phyloP scores from a whole-genome alignment of 805 yeast genomes.

The Komagataella phaffii region DNA sequence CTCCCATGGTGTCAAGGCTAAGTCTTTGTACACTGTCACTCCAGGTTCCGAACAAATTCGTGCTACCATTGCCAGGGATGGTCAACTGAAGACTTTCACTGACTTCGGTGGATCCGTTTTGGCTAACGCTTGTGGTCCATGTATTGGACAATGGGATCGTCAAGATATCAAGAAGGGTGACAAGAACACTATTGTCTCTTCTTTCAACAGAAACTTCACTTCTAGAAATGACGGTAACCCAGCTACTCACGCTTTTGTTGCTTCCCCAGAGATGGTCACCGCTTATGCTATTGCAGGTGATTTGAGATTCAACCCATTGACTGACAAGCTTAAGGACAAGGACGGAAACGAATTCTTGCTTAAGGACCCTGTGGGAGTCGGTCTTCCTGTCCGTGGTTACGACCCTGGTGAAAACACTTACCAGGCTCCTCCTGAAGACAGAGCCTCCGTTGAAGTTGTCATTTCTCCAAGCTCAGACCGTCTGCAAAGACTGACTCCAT shows the following conservation, averaged over 20 bases:
- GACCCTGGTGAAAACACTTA: conserved; percentile 62
- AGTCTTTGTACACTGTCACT: conserved; percentile 85
- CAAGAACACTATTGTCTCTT: conserved; percentile 83
- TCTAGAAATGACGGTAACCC: conserved; percentile 98
- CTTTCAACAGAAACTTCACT: conserved; percentile 95
- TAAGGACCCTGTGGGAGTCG: conserved; percentile 69
- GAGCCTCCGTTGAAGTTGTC: conserved; percentile 57
- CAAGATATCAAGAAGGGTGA: conserved; percentile 51
- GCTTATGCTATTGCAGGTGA: conserved; percentile 95
- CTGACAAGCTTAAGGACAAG: conserved; percentile 63
- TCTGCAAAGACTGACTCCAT: conserved; percentile 88
- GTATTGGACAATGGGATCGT: conserved; percentile 99
- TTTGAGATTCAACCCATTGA: conserved; percentile 81
- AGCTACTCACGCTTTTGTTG: conserved; percentile 91
- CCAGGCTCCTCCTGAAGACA: conserved; percentile 93
- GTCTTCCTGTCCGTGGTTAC: conserved; percentile 68
- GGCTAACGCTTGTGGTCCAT: conserved; percentile 98
- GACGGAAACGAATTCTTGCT: conserved; percentile 70
- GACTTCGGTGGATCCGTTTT: conserved; percentile 83
- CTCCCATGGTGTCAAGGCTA: conserved; percentile 76
- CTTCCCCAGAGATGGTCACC: conserved; percentile 97
- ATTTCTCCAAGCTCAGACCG: conserved; percentile 90
- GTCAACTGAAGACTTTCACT: conserved; percentile 67
- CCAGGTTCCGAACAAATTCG: conserved; percentile 98
- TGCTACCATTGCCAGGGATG: conserved; percentile 95